phyloP scores from a whole-genome alignment of 1,284 basidiomycete genomes.

The Leccinum pallidistipes region DNA sequence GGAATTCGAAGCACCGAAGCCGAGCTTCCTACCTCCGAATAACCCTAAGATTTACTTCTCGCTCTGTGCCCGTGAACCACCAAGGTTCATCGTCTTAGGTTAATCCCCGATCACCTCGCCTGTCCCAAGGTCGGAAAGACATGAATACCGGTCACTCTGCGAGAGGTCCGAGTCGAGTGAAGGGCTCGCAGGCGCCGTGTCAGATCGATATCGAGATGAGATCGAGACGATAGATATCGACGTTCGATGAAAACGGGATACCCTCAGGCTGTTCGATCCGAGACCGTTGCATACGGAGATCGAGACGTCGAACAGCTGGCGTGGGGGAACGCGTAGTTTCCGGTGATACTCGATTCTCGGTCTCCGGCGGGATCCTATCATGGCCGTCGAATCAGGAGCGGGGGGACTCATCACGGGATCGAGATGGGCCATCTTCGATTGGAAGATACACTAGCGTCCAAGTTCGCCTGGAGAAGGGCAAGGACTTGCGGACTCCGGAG shows the following conservation, averaged over 20 bases:
- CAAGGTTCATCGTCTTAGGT: neutral
- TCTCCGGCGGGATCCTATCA: neutral
- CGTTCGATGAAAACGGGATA: neutral
- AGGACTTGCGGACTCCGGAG: neutral
- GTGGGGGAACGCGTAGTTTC: neutral
- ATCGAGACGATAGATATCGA: neutral
- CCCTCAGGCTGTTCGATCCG: conserved; percentile 10
- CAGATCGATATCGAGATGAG: conserved; percentile 19
- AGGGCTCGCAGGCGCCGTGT: conserved; percentile 13
- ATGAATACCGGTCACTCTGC: neutral
- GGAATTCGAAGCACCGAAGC: too few species aligned
- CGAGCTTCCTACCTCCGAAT: too few species aligned
- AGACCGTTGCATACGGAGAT: conserved; percentile 14
- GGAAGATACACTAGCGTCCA: conserved; percentile 18
- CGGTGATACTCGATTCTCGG: conserved; percentile 7
- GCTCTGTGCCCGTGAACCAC: too few species aligned
- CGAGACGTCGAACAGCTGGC: neutral
- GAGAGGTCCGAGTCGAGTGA: conserved; percentile 5
- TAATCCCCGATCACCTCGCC: neutral
- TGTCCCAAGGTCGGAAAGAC: neutral
- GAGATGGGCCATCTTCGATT: neutral
- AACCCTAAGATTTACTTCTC: too few species aligned
- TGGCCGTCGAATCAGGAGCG: neutral
- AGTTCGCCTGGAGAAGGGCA: conserved; percentile 4
- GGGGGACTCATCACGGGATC: neutral